phyloP scores from a whole-genome alignment of 805 yeast genomes.

The Saccharomyces jurei region DNA sequence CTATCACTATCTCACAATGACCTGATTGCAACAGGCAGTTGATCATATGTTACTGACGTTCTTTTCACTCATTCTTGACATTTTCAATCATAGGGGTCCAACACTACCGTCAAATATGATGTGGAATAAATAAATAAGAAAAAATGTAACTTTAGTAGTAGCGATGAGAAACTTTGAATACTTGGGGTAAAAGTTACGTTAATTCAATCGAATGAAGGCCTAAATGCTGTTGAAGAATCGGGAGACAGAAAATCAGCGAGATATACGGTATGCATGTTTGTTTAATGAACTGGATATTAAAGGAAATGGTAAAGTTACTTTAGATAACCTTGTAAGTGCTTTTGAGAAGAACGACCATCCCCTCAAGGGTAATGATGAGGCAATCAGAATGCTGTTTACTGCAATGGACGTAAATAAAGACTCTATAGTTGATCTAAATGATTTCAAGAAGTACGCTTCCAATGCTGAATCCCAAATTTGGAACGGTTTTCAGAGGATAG shows the following conservation, averaged over 20 bases:
- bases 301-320: conserved; percentile 32
- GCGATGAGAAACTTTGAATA: neutral
- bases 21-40: neutral
- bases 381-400: conserved; percentile 48
- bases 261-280: conserved; percentile 33
- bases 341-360: conserved; percentile 52
- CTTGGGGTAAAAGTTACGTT: neutral
- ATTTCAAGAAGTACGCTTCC: conserved; percentile 55
- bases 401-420: conserved; percentile 55
- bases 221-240: neutral
- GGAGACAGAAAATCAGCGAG: conserved; percentile 24
- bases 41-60: neutral
- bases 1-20: neutral
- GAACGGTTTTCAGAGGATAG: conserved; percentile 60
- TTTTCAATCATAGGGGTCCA: neutral
- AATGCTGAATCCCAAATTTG: conserved; percentile 66
- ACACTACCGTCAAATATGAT: neutral
- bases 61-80: neutral
- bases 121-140: neutral
- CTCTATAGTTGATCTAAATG: conserved; percentile 49
- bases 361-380: conserved; percentile 48
- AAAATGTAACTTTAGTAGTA: neutral
- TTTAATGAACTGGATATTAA: conserved; percentile 39
- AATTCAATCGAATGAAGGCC: neutral
- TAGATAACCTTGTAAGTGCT: conserved; percentile 32